Evolutionary conservation across 2,329 filamentous ascomycete genomes (phyloP), one percentile per base, ranked within the genome.

Genomic region (Lecanoromycetidae sp.): DNA sequence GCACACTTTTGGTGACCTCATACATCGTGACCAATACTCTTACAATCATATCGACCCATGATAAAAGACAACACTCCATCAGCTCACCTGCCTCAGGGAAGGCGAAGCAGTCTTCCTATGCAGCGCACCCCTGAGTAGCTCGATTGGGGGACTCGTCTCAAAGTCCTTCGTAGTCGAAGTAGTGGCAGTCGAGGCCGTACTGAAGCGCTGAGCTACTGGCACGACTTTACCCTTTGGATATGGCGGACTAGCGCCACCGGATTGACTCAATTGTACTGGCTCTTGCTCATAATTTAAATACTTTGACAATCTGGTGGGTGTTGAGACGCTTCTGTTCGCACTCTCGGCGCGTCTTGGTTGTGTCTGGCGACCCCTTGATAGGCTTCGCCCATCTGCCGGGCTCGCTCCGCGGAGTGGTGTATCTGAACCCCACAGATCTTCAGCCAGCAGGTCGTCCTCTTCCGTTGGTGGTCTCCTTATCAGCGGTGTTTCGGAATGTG

Each of bases 381-480:
- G 37, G 29, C 38, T 42, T 37, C 45, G 36, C 7, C 22, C 17
- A 26, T 41, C 17, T 19, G 27, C 6, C 17, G 37, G 27, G 26
- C 20, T 42, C 9, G 6, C 3, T 25, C 12, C 17, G n/a, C 37
- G 25, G 9, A 48, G 27, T 5, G 45, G 45, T 12, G 36, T 35
- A 8, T 23, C 23, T 3, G 45, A 42, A 29, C 45, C 45, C 45
- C 45, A 48, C 6, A 48, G 37, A 20, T 48, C 45, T 27, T 41
- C 37, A 13, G 27, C 12, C 20, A 36, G 20, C 27, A 36, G 27
- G 4, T 34, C 45, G 13, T 32, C 9, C n/a, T 47, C 30, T 13
- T 33, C 30, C 2, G 30, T 13, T 10, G 6, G 30, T 17, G n/a
- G 30, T 5, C 19, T 33, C 19, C 13, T n/a, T n/a, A n/a, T n/a